phyloP scores from a whole-genome alignment of 1,284 basidiomycete species.

The Exobasidium cylindrosporum region DNA sequence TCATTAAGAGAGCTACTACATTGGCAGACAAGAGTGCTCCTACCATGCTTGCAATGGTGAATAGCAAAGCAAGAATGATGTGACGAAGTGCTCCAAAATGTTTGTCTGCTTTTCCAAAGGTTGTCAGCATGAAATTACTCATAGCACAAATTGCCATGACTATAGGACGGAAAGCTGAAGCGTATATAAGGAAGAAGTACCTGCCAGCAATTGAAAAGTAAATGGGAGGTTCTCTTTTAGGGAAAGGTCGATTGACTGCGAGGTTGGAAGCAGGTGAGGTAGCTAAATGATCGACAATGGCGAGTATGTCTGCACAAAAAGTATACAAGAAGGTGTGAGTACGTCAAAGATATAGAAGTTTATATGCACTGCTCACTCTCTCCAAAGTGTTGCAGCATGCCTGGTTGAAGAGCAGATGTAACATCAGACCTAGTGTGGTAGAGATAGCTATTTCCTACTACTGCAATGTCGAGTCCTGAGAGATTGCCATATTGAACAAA shows the following conservation, averaged over 20 bases:
- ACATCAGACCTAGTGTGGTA: slow-evolving; percentile 87
- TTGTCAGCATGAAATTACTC: slow-evolving; percentile 51
- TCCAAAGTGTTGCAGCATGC: slow-evolving; percentile 81
- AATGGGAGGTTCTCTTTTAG: slow-evolving; percentile 63
- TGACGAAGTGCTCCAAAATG: slow-evolving; percentile 32
- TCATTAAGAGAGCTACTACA: slow-evolving; percentile 71
- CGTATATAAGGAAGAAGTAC: slow-evolving; percentile 59
- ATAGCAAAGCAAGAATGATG: slow-evolving; percentile 35
- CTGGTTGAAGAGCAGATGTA: slow-evolving; percentile 75
- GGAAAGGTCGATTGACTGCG: slow-evolving; percentile 23
- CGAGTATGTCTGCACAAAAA: slow-evolving; percentile 61
- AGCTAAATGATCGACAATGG: slow-evolving; percentile 76
- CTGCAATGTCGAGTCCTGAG: slow-evolving; percentile 71
- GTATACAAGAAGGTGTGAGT: background rate
- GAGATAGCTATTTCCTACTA: slow-evolving; percentile 87
- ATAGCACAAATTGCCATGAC: slow-evolving; percentile 45
- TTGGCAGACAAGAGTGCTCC: slow-evolving; percentile 66
- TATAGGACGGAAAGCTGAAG: slow-evolving; percentile 54
- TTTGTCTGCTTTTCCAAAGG: slow-evolving; percentile 52
- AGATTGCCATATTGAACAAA: slow-evolving; percentile 78
- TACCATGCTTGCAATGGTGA: slow-evolving; percentile 48
- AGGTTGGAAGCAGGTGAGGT: slow-evolving; percentile 49
- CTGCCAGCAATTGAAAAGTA: slow-evolving; percentile 61
- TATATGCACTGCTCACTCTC: slow-evolving; percentile 69
- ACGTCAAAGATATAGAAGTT: too few species aligned